Base-by-base conservation (phyloP, 495 filamentous ascomycete genomes). In the Friedmanniomyces endolithicus region DNA sequence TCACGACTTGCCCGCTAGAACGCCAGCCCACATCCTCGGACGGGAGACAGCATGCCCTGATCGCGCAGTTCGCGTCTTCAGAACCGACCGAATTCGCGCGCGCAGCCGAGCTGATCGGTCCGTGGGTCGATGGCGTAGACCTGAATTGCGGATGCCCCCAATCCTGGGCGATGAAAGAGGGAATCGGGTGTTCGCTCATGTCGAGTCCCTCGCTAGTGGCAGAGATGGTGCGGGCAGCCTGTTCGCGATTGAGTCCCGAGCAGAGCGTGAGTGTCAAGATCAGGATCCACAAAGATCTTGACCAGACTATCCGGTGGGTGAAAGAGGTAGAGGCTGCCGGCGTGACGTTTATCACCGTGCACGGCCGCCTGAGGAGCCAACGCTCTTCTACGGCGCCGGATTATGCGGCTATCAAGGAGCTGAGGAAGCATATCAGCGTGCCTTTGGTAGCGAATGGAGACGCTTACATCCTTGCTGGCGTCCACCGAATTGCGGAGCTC, bases 141-240 rank as follows among this genome's bases (percentile, higher is more conserved):
- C 65, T 85, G 14, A 85, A 85, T 65, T 85, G 82, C 62, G 82
- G 82, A 11, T 85, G 82, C 56, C 82, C 82, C 1, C 82, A 85
- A 67, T 76, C 74, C 3, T 85, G 82, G 82, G 82, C 82, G 0
- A 79, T 81, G 55, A 72, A 78, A 41, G 75, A 78, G 54, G 74
- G 72, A 0, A 71, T 85, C 11, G 82, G 82, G 23, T 81, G 80
- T 14, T 76, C 75, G 41, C 67, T 85, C 11, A 84, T 85, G 80
- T 67, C 76, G 45, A 68, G 74, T 45, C 74, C 77, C 19, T 72
- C 76, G 58, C 70, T 79, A 1, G 82, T 85, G 24, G 72, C 74
- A 6, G 74, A 77, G 44, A 80, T 84, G 74, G 74, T 84, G 6
- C 48, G 71, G 8, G 71, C 72, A 33, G 77, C 72, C 43, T 72